A percentile compares a stretch with the other conserved stretches of the same genome.
These are phyloP conservation scores for Colletotrichum lini DNA, from an alignment of 2,329 filamentous ascomycete species.

Conservation along the genomic window DNA sequence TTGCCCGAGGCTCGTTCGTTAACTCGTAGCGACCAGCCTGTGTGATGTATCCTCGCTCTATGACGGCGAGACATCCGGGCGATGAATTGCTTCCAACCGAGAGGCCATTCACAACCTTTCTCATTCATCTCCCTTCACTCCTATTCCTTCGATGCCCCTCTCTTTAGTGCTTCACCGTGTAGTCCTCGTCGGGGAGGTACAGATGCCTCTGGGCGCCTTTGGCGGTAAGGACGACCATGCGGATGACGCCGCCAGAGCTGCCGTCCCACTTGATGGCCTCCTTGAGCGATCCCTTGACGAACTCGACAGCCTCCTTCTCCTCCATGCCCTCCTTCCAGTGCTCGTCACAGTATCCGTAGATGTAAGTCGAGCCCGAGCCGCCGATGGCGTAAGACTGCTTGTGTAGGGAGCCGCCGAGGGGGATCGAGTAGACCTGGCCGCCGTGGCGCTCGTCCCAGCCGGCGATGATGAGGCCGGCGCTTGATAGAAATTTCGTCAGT, in stretches of 20 bases:
- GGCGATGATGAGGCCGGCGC: slow-evolving; percentile 98
- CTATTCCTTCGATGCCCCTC: slow-evolving; percentile 50
- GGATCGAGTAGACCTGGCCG: slow-evolving; percentile 97
- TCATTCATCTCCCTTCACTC: slow-evolving; percentile 41
- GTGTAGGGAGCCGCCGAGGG: slow-evolving; percentile 95
- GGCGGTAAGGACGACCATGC: slow-evolving; percentile 95
- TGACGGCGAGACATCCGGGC: not conserved
- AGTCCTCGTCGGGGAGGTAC: slow-evolving; percentile 94
- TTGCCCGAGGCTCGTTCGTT: slow-evolving; percentile 28
- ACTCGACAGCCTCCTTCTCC: slow-evolving; percentile 89
- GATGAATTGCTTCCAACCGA: not conserved
- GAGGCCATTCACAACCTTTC: not conserved
- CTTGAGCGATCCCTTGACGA: slow-evolving; percentile 90
- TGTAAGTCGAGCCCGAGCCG: slow-evolving; percentile 97
- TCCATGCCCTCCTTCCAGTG: slow-evolving; percentile 97
- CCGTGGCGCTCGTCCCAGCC: slow-evolving; percentile 96
- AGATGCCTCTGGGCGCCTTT: slow-evolving; percentile 93
- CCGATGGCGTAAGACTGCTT: slow-evolving; percentile 97
- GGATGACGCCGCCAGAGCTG: slow-evolving; percentile 97
- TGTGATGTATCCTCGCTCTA: slow-evolving; percentile 21
- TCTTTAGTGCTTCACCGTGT: slow-evolving; percentile 76
- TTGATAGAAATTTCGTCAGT: slow-evolving; percentile 52
- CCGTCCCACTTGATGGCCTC: slow-evolving; percentile 99
- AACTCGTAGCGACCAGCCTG: slow-evolving; percentile 32
- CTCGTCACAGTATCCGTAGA: slow-evolving; percentile 98